Percentiles rank a stretch among this genome's conserved stretches.
Conservation (phyloP, 345 rosid genomes). For the Streptanthus diversifolius region DNA sequence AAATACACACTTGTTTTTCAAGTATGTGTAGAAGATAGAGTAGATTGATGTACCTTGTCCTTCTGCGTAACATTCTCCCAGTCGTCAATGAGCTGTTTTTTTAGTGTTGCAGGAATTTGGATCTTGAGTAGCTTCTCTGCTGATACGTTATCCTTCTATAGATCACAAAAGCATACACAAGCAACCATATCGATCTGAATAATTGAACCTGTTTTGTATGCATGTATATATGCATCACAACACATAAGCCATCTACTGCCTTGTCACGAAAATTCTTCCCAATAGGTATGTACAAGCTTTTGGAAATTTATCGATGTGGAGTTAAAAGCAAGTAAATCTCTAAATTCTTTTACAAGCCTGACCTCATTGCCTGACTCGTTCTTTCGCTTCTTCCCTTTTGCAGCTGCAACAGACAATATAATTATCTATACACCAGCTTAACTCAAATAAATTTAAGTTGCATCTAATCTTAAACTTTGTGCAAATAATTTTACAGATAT, state of each 20-base stretch:
- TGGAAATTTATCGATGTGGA: neutral
- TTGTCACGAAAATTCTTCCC: neutral
- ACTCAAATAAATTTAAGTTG: neutral
- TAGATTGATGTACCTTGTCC: constrained; percentile 60
- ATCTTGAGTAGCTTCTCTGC: constrained; percentile 71
- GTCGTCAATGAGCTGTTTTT: constrained; percentile 87
- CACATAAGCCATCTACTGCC: neutral
- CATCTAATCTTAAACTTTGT: neutral
- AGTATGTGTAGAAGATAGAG: neutral
- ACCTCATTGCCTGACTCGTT: constrained; percentile 79
- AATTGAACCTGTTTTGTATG: neutral
- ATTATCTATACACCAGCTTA: constrained; percentile 10
- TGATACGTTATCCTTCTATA: constrained; percentile 50
- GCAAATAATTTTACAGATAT: neutral
- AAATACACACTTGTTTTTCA: neutral
- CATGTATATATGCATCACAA: neutral
- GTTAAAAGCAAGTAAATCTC: neutral
- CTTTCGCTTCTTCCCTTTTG: constrained; percentile 88
- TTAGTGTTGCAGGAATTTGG: constrained; percentile 73
- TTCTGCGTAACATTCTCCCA: constrained; percentile 72
- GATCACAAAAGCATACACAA: constrained; percentile 17
- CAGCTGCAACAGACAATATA: constrained; percentile 45
- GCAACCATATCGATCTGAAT: neutral
- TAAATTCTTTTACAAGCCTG: constrained; percentile 29
- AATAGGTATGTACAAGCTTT: constrained; percentile 4